These are phyloP conservation scores for Middelhovenomyces tepae DNA, from an alignment of 805 yeast species.

Conservation along the genomic window DNA sequence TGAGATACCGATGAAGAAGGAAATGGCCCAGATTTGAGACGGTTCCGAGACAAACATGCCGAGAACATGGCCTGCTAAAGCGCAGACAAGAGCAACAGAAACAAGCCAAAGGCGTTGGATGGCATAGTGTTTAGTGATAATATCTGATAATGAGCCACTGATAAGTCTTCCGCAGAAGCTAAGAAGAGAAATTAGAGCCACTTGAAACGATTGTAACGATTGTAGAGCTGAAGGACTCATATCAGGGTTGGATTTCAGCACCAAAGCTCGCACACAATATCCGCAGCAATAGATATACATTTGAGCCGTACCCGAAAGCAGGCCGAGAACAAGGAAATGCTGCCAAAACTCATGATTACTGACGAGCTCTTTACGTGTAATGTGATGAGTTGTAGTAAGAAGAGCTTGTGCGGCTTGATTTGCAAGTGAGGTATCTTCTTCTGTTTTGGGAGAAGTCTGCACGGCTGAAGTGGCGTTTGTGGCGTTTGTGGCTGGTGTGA, in stretches of 20 bases:
- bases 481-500: not conserved
- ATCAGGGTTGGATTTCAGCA: slow-evolving; percentile 3
- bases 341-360: slow-evolving; percentile 38
- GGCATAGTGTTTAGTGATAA: slow-evolving; percentile 37
- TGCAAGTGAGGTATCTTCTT: not conserved
- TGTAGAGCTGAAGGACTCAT: slow-evolving; percentile 15
- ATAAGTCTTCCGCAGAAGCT: slow-evolving; percentile 58
- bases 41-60: slow-evolving; percentile 32
- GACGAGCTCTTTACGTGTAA: slow-evolving; percentile 18
- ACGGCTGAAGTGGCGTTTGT: not conserved
- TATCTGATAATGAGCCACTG: slow-evolving; percentile 59
- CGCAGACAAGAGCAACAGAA: slow-evolving; percentile 41
- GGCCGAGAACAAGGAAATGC: slow-evolving; percentile 41
- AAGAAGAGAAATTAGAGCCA: slow-evolving; percentile 57
- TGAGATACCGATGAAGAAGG: slow-evolving; percentile 55
- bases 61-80: slow-evolving; percentile 42
- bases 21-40: slow-evolving; percentile 37
- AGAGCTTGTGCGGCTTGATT: not conserved
- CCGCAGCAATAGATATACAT: slow-evolving; percentile 72
- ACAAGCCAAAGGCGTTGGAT: slow-evolving; percentile 47
- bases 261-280: slow-evolving; percentile 49
- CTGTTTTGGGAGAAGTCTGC: not conserved
- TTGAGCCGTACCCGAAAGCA: slow-evolving; percentile 60
- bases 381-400: slow-evolving; percentile 3
- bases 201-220: slow-evolving; percentile 59